Evolutionary conservation across 2,329 filamentous ascomycete species (phyloP).

Genomic region (Fusarium musae): DNA sequence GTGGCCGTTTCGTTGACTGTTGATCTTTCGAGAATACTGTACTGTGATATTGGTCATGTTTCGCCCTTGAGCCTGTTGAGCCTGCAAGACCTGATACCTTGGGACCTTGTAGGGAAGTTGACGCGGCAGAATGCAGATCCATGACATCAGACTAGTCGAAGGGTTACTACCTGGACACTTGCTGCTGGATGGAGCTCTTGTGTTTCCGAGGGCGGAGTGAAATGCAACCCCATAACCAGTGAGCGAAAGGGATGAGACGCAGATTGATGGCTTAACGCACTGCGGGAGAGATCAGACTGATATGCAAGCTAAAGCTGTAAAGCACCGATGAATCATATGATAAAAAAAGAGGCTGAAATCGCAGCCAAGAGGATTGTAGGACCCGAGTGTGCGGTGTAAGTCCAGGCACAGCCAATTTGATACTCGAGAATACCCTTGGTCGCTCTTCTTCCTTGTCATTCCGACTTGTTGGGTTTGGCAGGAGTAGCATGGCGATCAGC

Average conservation of each 20-base stretch:
- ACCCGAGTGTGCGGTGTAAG: conserved; percentile 25
- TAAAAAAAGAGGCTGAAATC: neutral
- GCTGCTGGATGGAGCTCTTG: conserved; percentile 26
- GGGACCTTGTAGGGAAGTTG: conserved; percentile 17
- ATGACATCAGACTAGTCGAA: conserved; percentile 48
- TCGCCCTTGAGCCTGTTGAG: conserved; percentile 14
- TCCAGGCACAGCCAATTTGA: conserved; percentile 1
- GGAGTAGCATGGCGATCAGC: conserved; percentile 14
- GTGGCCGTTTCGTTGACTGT: conserved; percentile 36
- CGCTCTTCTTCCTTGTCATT: conserved; percentile 1
- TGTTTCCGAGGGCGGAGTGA: conserved; percentile 25
- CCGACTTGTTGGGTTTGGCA: conserved; percentile 17
- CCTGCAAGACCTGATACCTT: conserved; percentile 9
- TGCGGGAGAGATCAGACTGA: conserved; percentile 1
- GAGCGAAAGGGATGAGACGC: conserved; percentile 2
- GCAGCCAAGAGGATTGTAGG: neutral
- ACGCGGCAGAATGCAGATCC: conserved; percentile 45
- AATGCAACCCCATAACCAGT: conserved; percentile 21
- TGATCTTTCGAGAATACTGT: conserved; percentile 5
- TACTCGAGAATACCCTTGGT: conserved; percentile 11
- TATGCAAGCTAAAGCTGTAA: conserved; percentile 25
- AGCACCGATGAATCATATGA: neutral
- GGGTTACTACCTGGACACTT: conserved; percentile 30
- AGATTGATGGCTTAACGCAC: conserved; percentile 9
- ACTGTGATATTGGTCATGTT: conserved; percentile 2